Base-by-base conservation (phyloP, 768 basidiomycete species). In the Crucibulum laeve region DNA sequence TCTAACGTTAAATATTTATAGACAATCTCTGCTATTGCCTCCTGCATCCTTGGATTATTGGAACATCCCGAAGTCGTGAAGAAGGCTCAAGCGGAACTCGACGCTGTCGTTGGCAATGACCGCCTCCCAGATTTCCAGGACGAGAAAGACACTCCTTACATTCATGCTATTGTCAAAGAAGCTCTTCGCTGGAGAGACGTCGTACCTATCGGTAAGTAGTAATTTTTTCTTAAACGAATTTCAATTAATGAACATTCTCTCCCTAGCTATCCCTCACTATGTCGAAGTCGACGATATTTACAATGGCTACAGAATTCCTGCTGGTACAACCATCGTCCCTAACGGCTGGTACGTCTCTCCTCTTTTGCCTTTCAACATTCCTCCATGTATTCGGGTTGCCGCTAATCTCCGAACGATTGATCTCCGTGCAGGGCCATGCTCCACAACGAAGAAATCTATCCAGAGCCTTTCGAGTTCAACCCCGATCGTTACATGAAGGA, bases 51-150 rank as follows among this genome's bases (percentile, higher is more conserved):
- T n/a, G 57, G 54, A 13, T 53, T 70, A 47, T 43, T 62, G 15
- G 43, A 47, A 8, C 47, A 64, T 36, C 62, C 65, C 1, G 52
- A 57, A 8, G 50, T 58, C 5, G 63, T 63, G 53, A 45, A 52
- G n/a, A 61, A 52, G 26, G 64, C 63, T 1, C 67, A 68, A 47
- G 53, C 49, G 14, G 67, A 70, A 38, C 48, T 70, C 6, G 67
- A 68, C 40, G 21, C 38, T 10, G 58, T 68, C 5, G 51, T 65
- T 4, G 65, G 64, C 1, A 23, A 43, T 3, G 47, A 53, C 17
- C 50, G 65, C 4, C 48, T 65, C n/a, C 69, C 69, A 3, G 52
- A 49, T 4, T 59, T 65, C 25, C 55, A 58, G 11, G 64, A 69
- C 30, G 47, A 50, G 5, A 53, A 55, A 11, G 44, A 49, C 17